Base-by-base conservation (phyloP, 1,284 basidiomycete genomes). In the Puccinia novopanici region DNA sequence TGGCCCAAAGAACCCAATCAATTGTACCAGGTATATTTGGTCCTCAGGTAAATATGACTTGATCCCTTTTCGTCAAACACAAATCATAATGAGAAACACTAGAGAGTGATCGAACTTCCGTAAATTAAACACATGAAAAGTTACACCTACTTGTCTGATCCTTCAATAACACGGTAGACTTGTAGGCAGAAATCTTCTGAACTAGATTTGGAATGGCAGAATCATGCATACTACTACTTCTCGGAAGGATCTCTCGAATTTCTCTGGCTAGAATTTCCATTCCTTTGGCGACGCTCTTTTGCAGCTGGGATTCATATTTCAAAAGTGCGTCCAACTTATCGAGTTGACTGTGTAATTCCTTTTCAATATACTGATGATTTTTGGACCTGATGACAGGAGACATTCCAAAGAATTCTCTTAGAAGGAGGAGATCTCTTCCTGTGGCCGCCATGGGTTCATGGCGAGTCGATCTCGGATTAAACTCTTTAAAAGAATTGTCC, bases 1-100 rank as follows among this genome's bases (percentile, higher is more conserved):
- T 3, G 55, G 55, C 27, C 55, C 55, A 57, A 57, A 57, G 55
- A 57, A 30, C n/a, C n/a, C n/a, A n/a, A n/a, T n/a, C n/a, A n/a
- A n/a, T n/a, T n/a, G n/a, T n/a, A n/a, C n/a, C n/a, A 57, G 15
- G 24, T 57, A 57, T 57, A 27, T 30, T 57, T 57, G 55, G 4
- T 57, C 55, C n/a, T 24, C 24, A 24, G 55, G 24, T 30, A 57
- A 30, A 27, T 27, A 57, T 15, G 15, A 6, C 24, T 57, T 8
- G 22, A 57, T 57, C 4, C 8, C 55, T 57, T 5, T 57, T 3
- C 5, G 55, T 57, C 55, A 57, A 52, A 52, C 4, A n/a, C n/a
- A n/a, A n/a, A n/a, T 19, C 19, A 52, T 12, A 52, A 52, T 19
- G 19, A 4, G 9, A 12, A 4, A 10, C 9, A 52, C 4, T 52